A percentile compares a stretch with the other conserved stretches of the same genome.
These are phyloP conservation scores for Euphrasia arctica DNA, from an alignment of 305 asterid species.

Conservation along the genomic window DNA sequence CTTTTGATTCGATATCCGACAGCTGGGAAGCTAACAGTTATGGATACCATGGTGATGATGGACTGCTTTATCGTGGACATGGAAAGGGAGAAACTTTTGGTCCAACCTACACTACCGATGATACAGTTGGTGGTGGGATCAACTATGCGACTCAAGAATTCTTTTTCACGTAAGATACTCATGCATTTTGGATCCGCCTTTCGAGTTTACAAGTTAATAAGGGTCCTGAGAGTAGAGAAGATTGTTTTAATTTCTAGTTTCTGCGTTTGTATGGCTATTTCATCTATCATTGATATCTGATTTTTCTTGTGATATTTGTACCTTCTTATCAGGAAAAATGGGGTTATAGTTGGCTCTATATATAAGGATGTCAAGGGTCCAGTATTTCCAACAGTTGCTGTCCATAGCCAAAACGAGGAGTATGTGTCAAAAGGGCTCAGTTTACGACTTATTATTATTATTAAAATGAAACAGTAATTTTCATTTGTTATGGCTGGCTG, in stretches of 20 bases:
- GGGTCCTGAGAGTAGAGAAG: conserved; percentile 15
- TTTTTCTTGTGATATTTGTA: conserved; percentile 22
- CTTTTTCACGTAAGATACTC: conserved; percentile 81
- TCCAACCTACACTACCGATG: conserved; percentile 78
- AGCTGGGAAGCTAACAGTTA: conserved; percentile 93
- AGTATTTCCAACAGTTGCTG: conserved; percentile 84
- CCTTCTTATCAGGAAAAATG: conserved; percentile 71
- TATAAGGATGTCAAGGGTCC: conserved; percentile 80
- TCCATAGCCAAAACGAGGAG: conserved; percentile 97
- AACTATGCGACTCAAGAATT: conserved; percentile 75
- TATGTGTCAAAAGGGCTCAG: conserved; percentile 39
- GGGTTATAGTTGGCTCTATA: conserved; percentile 67
- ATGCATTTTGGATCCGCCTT: conserved; percentile 9
- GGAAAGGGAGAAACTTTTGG: conserved; percentile 89
- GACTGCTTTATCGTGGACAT: conserved; percentile 80
- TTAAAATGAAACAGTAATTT: conserved; percentile 9
- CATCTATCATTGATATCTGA: conserved; percentile 9
- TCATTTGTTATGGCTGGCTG: conserved; percentile 30
- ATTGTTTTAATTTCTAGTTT: neutral
- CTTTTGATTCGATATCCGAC: conserved; percentile 29
- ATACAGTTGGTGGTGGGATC: conserved; percentile 92
- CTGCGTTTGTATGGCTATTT: conserved; percentile 5
- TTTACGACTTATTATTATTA: conserved; percentile 16
- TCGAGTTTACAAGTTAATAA: conserved; percentile 7
- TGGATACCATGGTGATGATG: conserved; percentile 96